Evolutionary conservation across 108 stramenopile species (phyloP), one percentile per base, ranked within the genome.

Genomic region (Cylindrotheca fusiformis): DNA sequence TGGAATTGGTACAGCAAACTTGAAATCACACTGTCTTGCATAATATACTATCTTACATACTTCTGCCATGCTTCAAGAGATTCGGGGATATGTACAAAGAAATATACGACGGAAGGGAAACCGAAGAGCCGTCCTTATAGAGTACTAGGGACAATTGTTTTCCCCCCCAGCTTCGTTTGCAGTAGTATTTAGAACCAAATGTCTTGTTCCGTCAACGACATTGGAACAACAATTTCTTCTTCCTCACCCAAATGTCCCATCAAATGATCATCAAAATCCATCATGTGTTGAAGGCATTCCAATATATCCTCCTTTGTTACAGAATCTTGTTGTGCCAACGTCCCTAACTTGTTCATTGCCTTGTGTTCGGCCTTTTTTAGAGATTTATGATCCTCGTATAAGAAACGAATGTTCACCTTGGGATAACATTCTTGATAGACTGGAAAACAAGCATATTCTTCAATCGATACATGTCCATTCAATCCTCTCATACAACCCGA

Each of bases 381-480:
- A 55, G 17, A 3, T 26, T 55, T 27, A 28, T 55, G 54, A 55
- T 55, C 54, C 12, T 24, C 26, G 29, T 26, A 55, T 5, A 55
- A 27, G 17, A 55, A 55, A 3, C 54, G 54, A 4, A 55, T 26
- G 26, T 55, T 27, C 3, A 55, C 54, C 3, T 55, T 21, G 12
- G 54, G 54, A 17, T 26, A 27, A 17, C 25, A 27, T 2, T 28
- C 14, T 17, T 55, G 21, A 26, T 26, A 55, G 24, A 27, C 25
- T 27, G 54, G 54, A 28, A 55, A 55, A 17, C 54, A 55, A 55
- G 54, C 54, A 27, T 55, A 55, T 27, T 55, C 54, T 27, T 55
- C 54, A 28, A 55, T 55, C 12, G 24, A 26, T 3, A 55, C 54
- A 28, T 55, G 54, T 3, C 54, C 54, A 27, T 28, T 55, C 25